phyloP scores from a whole-genome alignment of 2,329 filamentous ascomycete genomes.

The Zelopaecilomyces penicillatus region DNA sequence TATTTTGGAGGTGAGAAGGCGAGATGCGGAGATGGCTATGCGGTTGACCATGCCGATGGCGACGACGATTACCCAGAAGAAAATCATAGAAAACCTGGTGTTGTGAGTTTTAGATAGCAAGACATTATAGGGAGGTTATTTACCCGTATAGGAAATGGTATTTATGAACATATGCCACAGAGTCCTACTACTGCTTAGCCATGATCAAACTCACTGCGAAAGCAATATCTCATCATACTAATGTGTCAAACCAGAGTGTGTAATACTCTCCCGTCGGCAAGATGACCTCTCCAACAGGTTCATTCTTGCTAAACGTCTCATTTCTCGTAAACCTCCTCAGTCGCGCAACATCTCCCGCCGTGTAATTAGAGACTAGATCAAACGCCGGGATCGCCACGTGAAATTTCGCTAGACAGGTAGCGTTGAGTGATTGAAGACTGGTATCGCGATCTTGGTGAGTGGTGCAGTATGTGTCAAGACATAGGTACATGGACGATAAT shows the following conservation, averaged over 20 bases:
- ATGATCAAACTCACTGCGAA: neutral
- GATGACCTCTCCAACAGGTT: conserved; percentile 20
- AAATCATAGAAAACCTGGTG: conserved; percentile 25
- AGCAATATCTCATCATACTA: conserved; percentile 18
- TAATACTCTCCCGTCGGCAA: conserved; percentile 28
- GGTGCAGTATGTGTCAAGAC: conserved; percentile 3
- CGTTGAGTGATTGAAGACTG: conserved; percentile 3
- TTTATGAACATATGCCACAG: conserved; percentile 24
- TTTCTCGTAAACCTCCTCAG: conserved; percentile 21
- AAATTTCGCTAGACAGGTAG: conserved; percentile 3
- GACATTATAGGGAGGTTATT: neutral
- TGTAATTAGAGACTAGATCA: conserved; percentile 18
- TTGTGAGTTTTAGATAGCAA: neutral
- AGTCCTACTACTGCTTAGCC: conserved; percentile 19
- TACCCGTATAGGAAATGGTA: conserved; percentile 31
- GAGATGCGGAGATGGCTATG: conserved; percentile 10
- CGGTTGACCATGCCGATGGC: conserved; percentile 27
- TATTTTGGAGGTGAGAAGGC: neutral
- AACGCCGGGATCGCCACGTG: neutral
- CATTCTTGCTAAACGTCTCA: conserved; percentile 12
- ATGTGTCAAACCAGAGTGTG: conserved; percentile 27
- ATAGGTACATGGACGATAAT: conserved; percentile 6
- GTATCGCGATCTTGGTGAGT: neutral
- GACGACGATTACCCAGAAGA: conserved; percentile 33
- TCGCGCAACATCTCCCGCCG: conserved; percentile 21